Conservation (phyloP, 139 green algal genomes). For the Tetradesmus lagerheimii region DNA sequence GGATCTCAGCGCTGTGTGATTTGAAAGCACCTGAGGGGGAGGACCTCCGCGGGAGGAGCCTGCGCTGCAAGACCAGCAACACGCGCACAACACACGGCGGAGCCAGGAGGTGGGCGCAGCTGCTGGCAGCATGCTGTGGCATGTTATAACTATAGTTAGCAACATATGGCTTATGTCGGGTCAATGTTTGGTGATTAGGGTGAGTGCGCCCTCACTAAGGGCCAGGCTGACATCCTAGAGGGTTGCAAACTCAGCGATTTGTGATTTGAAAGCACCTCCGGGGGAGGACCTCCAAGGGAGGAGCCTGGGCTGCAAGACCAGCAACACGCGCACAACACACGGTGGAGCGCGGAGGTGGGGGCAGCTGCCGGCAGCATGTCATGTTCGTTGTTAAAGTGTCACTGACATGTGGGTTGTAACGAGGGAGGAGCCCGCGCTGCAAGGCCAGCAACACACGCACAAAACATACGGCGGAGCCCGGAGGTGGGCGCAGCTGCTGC, state of each 20-base stretch:
- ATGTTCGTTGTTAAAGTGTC: too few relatives aligned
- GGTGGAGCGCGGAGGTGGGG: not conserved
- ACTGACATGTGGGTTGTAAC: too few relatives aligned
- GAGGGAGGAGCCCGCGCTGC: not conserved
- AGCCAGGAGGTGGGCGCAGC: not conserved
- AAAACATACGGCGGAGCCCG: too few relatives aligned
- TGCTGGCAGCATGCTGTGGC: not conserved
- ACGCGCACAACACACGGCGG: not conserved
- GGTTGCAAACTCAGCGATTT: too few relatives aligned
- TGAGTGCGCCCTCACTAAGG: too few relatives aligned
- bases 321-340: not conserved
- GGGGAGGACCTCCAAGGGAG: conserved; percentile 7
- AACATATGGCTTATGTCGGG: too few relatives aligned
- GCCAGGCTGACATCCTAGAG: too few relatives aligned
- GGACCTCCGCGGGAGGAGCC: not conserved
- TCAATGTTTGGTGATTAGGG: too few relatives aligned
- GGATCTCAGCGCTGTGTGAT: too few relatives aligned
- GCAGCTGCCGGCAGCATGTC: not conserved
- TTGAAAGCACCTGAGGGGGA: not conserved
- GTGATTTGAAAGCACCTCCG: too few relatives aligned
- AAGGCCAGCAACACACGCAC: conserved; percentile 10
- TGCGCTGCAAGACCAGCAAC: not conserved
- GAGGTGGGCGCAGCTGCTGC: too few relatives aligned
- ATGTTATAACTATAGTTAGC: not conserved
- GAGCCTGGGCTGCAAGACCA: not conserved